These are phyloP conservation scores for Epichloe elymi DNA, from an alignment of 2,329 filamentous ascomycete species.

Conservation along the genomic window DNA sequence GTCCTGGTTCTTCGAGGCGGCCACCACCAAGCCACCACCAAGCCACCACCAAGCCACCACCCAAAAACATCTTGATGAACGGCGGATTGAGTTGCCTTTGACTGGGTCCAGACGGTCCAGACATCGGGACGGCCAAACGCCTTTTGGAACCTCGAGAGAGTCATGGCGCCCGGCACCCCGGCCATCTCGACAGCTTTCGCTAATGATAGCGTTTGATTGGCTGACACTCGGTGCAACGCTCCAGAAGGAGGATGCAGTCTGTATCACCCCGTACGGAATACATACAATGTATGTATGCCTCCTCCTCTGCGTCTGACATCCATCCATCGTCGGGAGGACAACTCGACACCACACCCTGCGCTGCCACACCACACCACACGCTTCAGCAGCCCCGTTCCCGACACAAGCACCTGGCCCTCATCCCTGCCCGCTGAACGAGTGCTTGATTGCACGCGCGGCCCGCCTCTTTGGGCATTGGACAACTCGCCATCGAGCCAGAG, in stretches of 20 bases:
- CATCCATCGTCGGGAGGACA: background rate
- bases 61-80: background rate
- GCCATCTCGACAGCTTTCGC: conserved; percentile 1
- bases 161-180: background rate
- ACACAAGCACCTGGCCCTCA: background rate
- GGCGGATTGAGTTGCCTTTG: background rate
- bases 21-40: background rate
- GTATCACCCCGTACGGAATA: background rate
- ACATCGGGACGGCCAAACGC: background rate
- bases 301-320: background rate
- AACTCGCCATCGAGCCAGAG: background rate
- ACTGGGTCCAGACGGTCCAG: background rate
- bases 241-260: too few species aligned
- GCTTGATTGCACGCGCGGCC: background rate
- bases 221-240: background rate
- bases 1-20: background rate
- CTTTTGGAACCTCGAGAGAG: background rate
- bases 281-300: background rate
- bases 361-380: background rate
- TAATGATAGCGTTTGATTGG: conserved; percentile 7
- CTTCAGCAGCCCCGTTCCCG: background rate
- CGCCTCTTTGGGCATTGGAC: background rate
- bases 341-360: too few species aligned
- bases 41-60: background rate
- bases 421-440: background rate